Percentiles rank a stretch among this genome's conserved stretches.
Evolutionary conservation across 2,329 filamentous ascomycete species (phyloP).

Genomic region (Nemania sp.): DNA sequence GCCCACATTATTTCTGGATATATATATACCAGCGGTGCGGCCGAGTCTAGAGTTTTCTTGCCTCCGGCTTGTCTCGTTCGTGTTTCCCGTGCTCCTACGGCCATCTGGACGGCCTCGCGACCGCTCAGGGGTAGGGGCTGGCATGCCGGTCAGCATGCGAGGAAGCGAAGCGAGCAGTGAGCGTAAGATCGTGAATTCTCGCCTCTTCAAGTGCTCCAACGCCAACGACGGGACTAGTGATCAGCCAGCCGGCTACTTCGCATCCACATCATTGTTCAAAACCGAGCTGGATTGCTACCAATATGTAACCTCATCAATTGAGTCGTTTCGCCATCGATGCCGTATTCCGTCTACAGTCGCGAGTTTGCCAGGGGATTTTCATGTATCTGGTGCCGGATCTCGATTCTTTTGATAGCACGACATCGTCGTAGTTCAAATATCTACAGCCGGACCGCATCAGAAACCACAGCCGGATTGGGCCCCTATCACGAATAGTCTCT

Average conservation of each 20-base stretch:
- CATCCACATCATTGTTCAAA: background rate
- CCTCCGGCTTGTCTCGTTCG: background rate
- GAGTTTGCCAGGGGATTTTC: no score
- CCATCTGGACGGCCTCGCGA: background rate
- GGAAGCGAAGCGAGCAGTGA: background rate
- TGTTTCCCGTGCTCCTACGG: background rate
- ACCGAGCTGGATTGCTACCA: background rate
- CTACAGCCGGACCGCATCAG: no score
- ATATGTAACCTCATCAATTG: no score
- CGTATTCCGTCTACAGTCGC: no score
- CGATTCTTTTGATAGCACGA: no score
- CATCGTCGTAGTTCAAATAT: no score
- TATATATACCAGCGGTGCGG: no score
- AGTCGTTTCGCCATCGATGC: no score
- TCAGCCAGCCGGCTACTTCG: background rate
- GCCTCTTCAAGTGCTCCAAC: background rate
- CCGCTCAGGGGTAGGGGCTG: background rate
- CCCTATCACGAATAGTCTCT: no score
- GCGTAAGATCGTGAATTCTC: background rate
- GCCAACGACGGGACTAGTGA: background rate
- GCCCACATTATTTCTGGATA: no score
- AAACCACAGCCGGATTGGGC: no score
- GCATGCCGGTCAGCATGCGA: background rate
- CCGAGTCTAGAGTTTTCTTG: background rate
- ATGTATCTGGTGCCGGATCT: no score